Evolutionary conservation across 179 eudicot genomes (phyloP).

Genomic region (Beta lomatogona): DNA sequence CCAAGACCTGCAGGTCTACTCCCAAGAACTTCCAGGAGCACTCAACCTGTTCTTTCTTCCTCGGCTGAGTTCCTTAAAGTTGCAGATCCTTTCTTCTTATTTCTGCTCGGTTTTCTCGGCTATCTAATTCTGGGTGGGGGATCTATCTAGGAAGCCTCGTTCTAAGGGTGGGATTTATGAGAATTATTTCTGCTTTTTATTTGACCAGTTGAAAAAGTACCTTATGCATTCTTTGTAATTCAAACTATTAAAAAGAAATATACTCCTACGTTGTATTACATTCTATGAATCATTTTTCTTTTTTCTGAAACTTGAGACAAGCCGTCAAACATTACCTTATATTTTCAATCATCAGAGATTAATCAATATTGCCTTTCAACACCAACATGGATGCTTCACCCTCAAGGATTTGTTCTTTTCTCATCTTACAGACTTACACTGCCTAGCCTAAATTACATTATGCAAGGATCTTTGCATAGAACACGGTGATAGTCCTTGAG

Average conservation of each 20-base stretch:
- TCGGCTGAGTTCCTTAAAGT: conserved; percentile 25
- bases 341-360: background rate
- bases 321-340: background rate
- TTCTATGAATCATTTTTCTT: background rate
- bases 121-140: conserved; percentile 13
- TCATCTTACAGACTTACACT: background rate
- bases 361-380: background rate
- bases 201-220: background rate
- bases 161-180: background rate
- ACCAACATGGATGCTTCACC: background rate
- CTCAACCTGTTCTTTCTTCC: conserved; percentile 26
- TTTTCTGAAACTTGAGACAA: background rate
- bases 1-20: conserved; percentile 20
- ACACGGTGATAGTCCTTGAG: background rate
- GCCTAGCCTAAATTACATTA: background rate
- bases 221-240: conserved; percentile 5
- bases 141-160: conserved; percentile 1
- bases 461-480: background rate
- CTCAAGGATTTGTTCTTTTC: background rate
- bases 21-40: conserved; percentile 31
- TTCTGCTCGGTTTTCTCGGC: conserved; percentile 24
- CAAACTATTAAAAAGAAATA: background rate
- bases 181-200: background rate
- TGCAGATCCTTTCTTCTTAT: conserved; percentile 6
- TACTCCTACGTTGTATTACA: conserved; percentile 1